Evolutionary conservation across 805 yeast genomes (phyloP), one percentile per base, ranked within the genome.

Genomic region (Suhomyces faveliae): DNA sequence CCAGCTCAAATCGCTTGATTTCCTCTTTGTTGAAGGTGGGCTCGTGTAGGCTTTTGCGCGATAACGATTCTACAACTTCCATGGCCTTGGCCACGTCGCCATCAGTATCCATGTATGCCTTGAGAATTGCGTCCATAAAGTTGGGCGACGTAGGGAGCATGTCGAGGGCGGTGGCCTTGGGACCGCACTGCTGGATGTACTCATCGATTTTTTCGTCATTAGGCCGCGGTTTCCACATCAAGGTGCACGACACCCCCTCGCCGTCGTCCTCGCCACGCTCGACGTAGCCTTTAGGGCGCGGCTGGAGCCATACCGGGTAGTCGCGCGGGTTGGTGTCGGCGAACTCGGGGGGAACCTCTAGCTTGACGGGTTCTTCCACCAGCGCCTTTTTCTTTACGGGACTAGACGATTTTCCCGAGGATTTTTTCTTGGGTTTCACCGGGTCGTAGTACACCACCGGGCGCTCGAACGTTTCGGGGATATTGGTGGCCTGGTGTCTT

Each of bases 261-360:
- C 76, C 76, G 17, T 77, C 81, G 57, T 84, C 87, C 3, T 79
- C 82, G 1, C 97, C 97, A 57, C 98, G 76, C 58, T 89, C 96
- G 5, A 87, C 69, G 62, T 88, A 89, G 0, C 96, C 96, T 43
- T 75, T 73, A 0, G 96, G 96, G 50, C 84, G 70, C 3, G 84
- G 86, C 60, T 85, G 91, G 24, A 88, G 67, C 96, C 96, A 89
- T 0, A 76, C 77, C 0, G 91, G 91, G 47, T 72, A 80, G 0
- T 81, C 81, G 42, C 67, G 68, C 0, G 76, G 73, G 15, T 68
- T 63, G 0, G 58, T 46, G 43, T 72, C 69, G 50, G 67, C 57
- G 56, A 43, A 81, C 49, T 79, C 77, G 7, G 67, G 60, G 0
- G 88, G 87, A 1, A 82, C 48, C n/a, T 62, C 64, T 15, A 78